Base-by-base conservation (phyloP, 257 asterid genomes). In the Solanum etuberosum region DNA sequence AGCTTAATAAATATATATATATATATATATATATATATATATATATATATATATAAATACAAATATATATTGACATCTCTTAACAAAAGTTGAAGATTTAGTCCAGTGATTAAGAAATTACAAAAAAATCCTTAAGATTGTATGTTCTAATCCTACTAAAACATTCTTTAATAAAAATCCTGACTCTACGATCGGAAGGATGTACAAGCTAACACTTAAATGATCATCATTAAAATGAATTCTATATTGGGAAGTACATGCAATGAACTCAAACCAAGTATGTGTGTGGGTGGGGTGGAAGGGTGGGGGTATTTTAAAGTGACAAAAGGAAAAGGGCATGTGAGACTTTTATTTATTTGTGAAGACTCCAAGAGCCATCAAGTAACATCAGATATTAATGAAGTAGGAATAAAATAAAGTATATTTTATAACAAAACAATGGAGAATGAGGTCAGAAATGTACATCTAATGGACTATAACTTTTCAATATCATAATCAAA, bases 151-250 rank as follows among this genome's bases (percentile, higher is more conserved):
- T 18, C 4, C 6, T 51, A 18, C n/a, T 51, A 51, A 18, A 18
- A 2, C 1, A 51, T 0, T 1, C 8, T 16, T 51, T 51, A 51
- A 51, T 16, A 8, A 51, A 51, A 51, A 1, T 16, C 16, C 1
- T 6, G 2, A 18, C n/a, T 51, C 23, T 8, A 0, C 0, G 1
- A 51, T 16, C 0, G 15, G 0, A 16, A 2, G 21, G 0, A 54
- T 54, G 23, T 54, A 6, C n/a, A 18, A 54, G 10, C 4, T 1
- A 18, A 54, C 61, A 54, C n/a, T 54, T 6, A 54, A 54, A 54
- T 54, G 9, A 18, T 9, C n/a, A 6, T 54, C n/a, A 18, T 54
- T 2, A 25, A 29, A 29, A 14, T 21, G 10, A 14, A 5, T 68
- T 68, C 38, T 6, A 68, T 29, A 68, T 29, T 68, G 6, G 3